Conservation (phyloP, 331 rosid species). For the Quercus lobata region DNA sequence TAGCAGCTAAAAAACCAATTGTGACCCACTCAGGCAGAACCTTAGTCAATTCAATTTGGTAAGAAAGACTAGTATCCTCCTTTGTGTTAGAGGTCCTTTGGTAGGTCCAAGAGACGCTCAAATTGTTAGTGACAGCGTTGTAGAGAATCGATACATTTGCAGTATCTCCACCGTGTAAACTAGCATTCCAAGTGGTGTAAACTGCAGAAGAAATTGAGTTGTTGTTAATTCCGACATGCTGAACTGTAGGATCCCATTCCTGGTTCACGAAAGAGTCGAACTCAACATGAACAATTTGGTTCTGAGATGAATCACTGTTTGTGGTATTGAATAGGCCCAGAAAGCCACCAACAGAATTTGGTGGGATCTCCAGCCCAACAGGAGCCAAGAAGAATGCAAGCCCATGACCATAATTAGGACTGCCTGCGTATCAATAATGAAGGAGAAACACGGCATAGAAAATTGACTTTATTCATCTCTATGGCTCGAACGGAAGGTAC, state of each 20-base stretch:
- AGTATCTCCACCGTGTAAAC: conserved; percentile 28
- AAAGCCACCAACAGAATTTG: conserved; percentile 31
- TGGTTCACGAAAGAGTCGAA: conserved; percentile 15
- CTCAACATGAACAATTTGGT: conserved; percentile 38
- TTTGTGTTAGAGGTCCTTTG: conserved; percentile 4
- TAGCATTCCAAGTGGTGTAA: conserved; percentile 26
- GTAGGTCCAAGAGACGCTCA: conserved; percentile 34
- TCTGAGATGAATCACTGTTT: neutral
- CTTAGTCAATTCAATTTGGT: conserved; percentile 19
- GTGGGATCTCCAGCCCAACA: conserved; percentile 25
- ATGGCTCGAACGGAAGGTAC: conserved; percentile 8
- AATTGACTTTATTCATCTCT: neutral
- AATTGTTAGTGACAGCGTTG: conserved; percentile 12
- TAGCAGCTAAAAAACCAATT: conserved; percentile 34
- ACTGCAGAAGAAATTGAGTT: conserved; percentile 22
- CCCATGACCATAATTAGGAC: neutral
- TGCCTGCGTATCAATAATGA: conserved; percentile 1
- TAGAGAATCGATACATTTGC: conserved; percentile 25
- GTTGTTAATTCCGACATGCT: conserved; percentile 42
- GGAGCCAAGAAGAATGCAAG: conserved; percentile 38
- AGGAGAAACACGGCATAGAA: conserved; percentile 16
- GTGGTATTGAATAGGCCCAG: conserved; percentile 37
- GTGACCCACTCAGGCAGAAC: conserved; percentile 29
- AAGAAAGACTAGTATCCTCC: conserved; percentile 22
- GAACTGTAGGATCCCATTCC: conserved; percentile 10